Conservation (phyloP, 2,329 filamentous ascomycete genomes). For the Rhynchosporium graminicola region DNA sequence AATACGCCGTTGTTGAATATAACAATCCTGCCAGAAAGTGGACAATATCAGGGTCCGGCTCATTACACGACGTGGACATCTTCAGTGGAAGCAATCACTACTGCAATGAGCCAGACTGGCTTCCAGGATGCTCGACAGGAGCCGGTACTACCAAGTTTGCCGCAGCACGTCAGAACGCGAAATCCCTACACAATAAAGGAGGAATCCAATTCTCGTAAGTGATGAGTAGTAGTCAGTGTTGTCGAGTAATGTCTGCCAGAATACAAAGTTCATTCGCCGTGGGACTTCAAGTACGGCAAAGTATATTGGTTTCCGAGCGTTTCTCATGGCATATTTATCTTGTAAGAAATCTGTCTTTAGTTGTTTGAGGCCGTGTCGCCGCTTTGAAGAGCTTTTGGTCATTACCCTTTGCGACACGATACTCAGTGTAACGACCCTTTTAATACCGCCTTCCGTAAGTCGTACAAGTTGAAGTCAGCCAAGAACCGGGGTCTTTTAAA, state of each 20-base stretch:
- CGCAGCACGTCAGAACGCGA: conserved; percentile 18
- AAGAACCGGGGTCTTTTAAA: too few species aligned
- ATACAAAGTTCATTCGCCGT: conserved; percentile 16
- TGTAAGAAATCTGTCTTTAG: too few species aligned
- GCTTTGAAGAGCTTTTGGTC: too few species aligned
- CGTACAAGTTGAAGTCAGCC: too few species aligned
- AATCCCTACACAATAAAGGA: conserved; percentile 10
- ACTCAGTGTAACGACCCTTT: too few species aligned
- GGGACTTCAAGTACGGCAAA: conserved; percentile 19
- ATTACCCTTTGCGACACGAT: too few species aligned
- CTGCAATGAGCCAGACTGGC: not conserved
- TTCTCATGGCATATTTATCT: not conserved
- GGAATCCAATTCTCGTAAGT: conserved; percentile 21
- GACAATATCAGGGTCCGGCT: not conserved
- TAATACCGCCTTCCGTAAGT: too few species aligned
- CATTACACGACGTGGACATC: not conserved
- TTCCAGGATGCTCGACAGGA: not conserved
- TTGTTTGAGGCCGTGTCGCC: too few species aligned
- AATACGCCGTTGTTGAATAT: not conserved
- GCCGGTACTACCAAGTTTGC: not conserved
- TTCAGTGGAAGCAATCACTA: not conserved
- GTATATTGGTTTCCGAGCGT: conserved; percentile 7
- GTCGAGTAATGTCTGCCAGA: conserved; percentile 12
- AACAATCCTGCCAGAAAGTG: not conserved
- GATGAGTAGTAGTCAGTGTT: not conserved